Conservation (phyloP, 352 stramenopile genomes). For the Globisporangium alternatum region DNA sequence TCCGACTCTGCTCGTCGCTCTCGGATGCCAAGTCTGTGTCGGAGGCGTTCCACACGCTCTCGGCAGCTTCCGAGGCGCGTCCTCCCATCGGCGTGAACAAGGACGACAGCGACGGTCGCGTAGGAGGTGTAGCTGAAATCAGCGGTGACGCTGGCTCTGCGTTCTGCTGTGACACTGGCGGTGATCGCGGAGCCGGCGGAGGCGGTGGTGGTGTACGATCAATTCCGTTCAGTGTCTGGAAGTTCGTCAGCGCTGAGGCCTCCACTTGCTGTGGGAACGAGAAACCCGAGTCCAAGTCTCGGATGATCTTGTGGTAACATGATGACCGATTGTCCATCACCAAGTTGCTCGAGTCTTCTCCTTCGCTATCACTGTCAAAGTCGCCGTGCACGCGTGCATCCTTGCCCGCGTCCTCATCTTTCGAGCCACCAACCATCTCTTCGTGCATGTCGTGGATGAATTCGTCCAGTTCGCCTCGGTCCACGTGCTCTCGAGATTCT, state of each 20-base stretch:
- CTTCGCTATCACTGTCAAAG: slow-evolving; percentile 23
- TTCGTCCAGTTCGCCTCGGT: slow-evolving; percentile 28
- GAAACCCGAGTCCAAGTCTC: slow-evolving; percentile 52
- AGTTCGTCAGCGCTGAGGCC: slow-evolving; percentile 23
- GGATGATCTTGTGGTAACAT: slow-evolving; percentile 47
- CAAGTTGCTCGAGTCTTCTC: slow-evolving; percentile 14
- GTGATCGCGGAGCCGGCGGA: slow-evolving; percentile 19
- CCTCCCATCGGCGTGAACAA: slow-evolving; percentile 32
- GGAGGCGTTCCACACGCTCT: slow-evolving; percentile 29
- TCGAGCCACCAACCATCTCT: slow-evolving; percentile 9
- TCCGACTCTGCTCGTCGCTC: slow-evolving; percentile 35
- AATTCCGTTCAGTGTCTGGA: slow-evolving; percentile 15
- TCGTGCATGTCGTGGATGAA: slow-evolving; percentile 22
- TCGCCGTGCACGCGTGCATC: slow-evolving; percentile 12
- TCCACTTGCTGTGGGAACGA: slow-evolving; percentile 50
- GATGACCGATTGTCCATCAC: slow-evolving; percentile 18
- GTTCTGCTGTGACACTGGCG: slow-evolving; percentile 6
- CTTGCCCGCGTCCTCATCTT: background rate
- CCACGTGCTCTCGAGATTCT: slow-evolving; percentile 14
- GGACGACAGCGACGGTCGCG: slow-evolving; percentile 32
- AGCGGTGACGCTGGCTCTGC: background rate
- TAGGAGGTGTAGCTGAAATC: slow-evolving; percentile 11
- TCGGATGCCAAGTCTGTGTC: slow-evolving; percentile 34
- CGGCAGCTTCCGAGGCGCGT: slow-evolving; percentile 23
- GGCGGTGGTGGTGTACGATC: background rate